Evolutionary conservation across 768 basidiomycete species (phyloP), one percentile per base, ranked within the genome.

Genomic region (Hygrocybe coccinea): DNA sequence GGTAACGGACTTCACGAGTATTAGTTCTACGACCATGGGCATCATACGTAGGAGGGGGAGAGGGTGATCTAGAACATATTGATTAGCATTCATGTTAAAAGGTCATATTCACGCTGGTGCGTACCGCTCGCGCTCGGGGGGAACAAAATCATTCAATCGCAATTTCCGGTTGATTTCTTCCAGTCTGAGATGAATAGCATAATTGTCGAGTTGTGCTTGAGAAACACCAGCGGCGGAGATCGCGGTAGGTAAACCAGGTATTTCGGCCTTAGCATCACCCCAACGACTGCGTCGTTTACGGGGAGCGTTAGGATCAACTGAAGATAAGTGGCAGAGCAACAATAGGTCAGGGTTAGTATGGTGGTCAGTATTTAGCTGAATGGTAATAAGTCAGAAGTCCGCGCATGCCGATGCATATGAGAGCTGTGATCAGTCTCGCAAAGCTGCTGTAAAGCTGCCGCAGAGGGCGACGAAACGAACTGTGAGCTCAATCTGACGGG

Each of bases 141-240:
- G 97, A 50, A 99, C 84, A 64, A 91, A 94, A 65, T 98, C 94
- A 60, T 97, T 97, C 59, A 94, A 73, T 58, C 95, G 77, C 22
- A 99, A 79, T 72, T 97, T 97, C 63, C 92, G 83, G 67, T 95
- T 95, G 67, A 99, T 97, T 75, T 99, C 97, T 73, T 99, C 97
- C 48, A 99, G 77, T 52, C 97, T 83, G 47, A 98, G 79, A 67
- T 97, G 93, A 53, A 95, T 92, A 34, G 97, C 95, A 71, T 99
- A 99, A 66, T 93, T 95, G 73, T 98, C 95, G 52, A 99, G 86
- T 70, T 98, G 95, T 51, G 87, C 86, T 67, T 94, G 92, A 21
- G 94, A 93, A 51, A 99, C 93, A 58, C 95, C 94, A 45, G 89
- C 86, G 43, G 90, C 88, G 61, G 86, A 88, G 60, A 99, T 95